Base-by-base conservation (phyloP, 2,329 filamentous ascomycete genomes). In the Nothopassalora personata region DNA sequence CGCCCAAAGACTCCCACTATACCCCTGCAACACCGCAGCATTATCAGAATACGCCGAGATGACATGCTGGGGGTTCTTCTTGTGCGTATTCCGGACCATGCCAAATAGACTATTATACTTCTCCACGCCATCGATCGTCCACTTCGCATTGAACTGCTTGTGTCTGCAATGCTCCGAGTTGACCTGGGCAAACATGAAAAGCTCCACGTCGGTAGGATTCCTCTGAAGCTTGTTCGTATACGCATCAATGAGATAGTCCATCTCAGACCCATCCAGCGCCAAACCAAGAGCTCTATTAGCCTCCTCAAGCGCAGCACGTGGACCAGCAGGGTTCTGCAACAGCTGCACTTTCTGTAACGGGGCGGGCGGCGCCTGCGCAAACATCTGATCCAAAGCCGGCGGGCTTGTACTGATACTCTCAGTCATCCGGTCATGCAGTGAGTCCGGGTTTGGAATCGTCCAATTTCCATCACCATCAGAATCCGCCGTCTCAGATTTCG, bases 171-270 rank as follows among this genome's bases (percentile, higher is more conserved):
- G 93, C 80, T 99, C 94, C 3, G 93, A 97, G 79, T 97, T 97
- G 73, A 99, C 93, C 77, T 99, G 94, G 15, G 93, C 93, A 74
- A 97, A 99, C 94, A 97, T 97, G 81, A 97, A 97, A 23, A 97
- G 82, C 77, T 99, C 94, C 48, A 97, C 90, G 73, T 97, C 94
- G 61, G 91, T 87, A 0, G 90, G 90, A 52, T 83, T 79, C 39
- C 86, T 79, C 62, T 85, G 83, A 18, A 87, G 78, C 58, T 80
- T 82, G 39, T 85, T 79, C 5, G 84, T 85, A 75, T 91, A 94
- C 46, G 87, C 87, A 66, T 91, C 86, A n/a, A 96, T 90, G 43
- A 99, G 81, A 71, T 99, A 97, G 60, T 96, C 87, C 73, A 97
- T 95, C 73, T 99, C 92, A 8, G 87, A 87, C 59, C 86, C 81